Evolutionary conservation across 768 basidiomycete species (phyloP).

Genomic region (Boletus reticuloceps): DNA sequence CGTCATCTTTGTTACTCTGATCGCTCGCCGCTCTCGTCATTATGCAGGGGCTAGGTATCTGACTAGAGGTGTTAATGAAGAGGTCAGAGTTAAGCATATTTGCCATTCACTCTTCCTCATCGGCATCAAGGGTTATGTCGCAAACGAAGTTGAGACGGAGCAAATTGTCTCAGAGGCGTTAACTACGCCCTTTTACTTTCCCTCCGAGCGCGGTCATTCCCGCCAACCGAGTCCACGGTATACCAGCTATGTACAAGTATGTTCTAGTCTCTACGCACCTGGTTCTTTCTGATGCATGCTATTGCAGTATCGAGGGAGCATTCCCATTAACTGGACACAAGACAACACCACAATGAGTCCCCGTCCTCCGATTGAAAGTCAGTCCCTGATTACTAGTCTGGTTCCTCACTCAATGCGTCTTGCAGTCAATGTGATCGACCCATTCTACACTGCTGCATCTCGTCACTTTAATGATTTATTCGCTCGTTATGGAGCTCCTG

Average conservation of each 20-base stretch:
- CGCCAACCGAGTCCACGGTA: constrained; percentile 79
- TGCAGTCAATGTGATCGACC: constrained; percentile 88
- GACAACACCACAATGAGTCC: constrained; percentile 89
- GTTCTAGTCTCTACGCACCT: not conserved
- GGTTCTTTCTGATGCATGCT: not conserved
- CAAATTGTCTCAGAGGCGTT: constrained; percentile 92
- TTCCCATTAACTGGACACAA: constrained; percentile 96
- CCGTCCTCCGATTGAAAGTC: constrained; percentile 94
- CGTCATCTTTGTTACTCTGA: constrained; percentile 90
- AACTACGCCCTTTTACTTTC: constrained; percentile 87
- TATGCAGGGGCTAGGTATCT: constrained; percentile 95
- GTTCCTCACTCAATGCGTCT: constrained; percentile 5
- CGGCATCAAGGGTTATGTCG: constrained; percentile 79
- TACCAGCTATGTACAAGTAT: constrained; percentile 91
- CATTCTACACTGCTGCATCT: constrained; percentile 91
- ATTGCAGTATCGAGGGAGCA: constrained; percentile 85
- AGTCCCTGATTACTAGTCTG: constrained; percentile 23
- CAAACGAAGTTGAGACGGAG: constrained; percentile 98
- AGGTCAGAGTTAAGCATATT: constrained; percentile 43
- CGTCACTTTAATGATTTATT: constrained; percentile 92
- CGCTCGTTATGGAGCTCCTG: constrained; percentile 82
- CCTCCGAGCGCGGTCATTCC: constrained; percentile 37
- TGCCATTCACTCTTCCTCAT: not conserved
- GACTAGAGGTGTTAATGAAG: constrained; percentile 91
- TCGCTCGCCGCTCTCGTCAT: constrained; percentile 90